Base-by-base conservation (phyloP, 2,329 filamentous ascomycete genomes). In the Dactylonectria estremocensis region DNA sequence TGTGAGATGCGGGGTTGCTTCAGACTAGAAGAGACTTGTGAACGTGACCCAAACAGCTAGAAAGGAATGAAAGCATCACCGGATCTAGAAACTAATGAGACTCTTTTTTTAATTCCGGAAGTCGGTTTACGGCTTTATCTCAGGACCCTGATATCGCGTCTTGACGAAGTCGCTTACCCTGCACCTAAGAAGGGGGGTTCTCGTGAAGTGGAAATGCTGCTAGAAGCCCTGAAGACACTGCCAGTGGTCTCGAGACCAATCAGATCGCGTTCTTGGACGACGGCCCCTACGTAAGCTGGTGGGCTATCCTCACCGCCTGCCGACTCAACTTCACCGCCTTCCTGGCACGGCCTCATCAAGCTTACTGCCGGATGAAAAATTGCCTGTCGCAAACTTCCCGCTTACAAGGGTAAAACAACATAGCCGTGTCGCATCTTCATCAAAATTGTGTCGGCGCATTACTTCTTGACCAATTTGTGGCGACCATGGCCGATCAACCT, bases 401-500 rank as follows among this genome's bases (percentile, higher is more conserved):
- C 74, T 40, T 53, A 46, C 56, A 33, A 71, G 57, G 50, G 37
- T 46, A 52, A 68, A 68, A 61, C 67, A 71, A 70, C 62, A 69
- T 35, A 63, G 31, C 62, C 64, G 61, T 64, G 59, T 69, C 61
- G 64, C 57, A 63, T 48, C 57, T 53, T 57, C 56, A 35, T 46
- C 48, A 11, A 52, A 53, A 57, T 75, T 60, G 22, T 48, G 49
- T 40, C 52, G 57, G 48, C 66, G 60, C 33, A 50, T 58, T 50
- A 57, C 56, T 37, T 13, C 5, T 24, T 31, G 28, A 46, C 43
- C 52, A 60, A 37, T 61, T 56, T 46, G 40, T 58, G 57, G 3
- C 58, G n/a, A 62, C 18, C 61, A 82, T 82, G 80, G 69, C 75
- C 3, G 79, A 80, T 2, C 76, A 76, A 59, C 64, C 73, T 43